A percentile compares a stretch with the other conserved stretches of the same genome.
These are phyloP conservation scores for Prunus armeniaca DNA, from an alignment of 306 rosid genomes.

Conservation along the genomic window DNA sequence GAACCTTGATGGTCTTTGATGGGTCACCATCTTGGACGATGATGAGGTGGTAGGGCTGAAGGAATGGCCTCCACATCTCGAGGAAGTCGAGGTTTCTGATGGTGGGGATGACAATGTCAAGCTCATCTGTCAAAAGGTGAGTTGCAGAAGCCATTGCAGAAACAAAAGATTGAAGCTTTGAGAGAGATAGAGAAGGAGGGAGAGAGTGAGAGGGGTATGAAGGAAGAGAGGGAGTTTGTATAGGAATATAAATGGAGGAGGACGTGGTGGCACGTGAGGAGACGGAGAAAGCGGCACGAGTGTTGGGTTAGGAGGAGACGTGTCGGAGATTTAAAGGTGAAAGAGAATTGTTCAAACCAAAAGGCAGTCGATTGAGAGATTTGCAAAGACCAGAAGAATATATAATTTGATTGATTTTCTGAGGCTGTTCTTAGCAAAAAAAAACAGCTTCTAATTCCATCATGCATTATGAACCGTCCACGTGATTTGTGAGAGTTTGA, in stretches of 20 bases:
- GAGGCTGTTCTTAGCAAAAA: not conserved
- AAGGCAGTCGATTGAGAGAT: not conserved
- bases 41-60: conserved; percentile 74
- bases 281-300: conserved; percentile 36
- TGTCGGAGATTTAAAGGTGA: conserved; percentile 33
- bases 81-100: conserved; percentile 85
- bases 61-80: conserved; percentile 89
- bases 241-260: conserved; percentile 26
- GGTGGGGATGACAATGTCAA: conserved; percentile 86
- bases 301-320: conserved; percentile 32
- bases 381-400: not conserved
- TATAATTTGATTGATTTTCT: conserved; percentile 3
- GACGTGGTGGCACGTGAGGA: conserved; percentile 27
- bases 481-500: not conserved
- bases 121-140: conserved; percentile 64
- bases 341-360: conserved; percentile 31
- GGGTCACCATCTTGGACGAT: conserved; percentile 95
- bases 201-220: not conserved
- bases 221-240: not conserved
- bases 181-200: not conserved
- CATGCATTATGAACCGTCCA: not conserved
- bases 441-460: too few species aligned
- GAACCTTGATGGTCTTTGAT: conserved; percentile 67
- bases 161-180: not conserved
- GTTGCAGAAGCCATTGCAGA: conserved; percentile 30